Evolutionary conservation across 768 basidiomycete species (phyloP).

Genomic region (Tylopilus vinaceipallidus): DNA sequence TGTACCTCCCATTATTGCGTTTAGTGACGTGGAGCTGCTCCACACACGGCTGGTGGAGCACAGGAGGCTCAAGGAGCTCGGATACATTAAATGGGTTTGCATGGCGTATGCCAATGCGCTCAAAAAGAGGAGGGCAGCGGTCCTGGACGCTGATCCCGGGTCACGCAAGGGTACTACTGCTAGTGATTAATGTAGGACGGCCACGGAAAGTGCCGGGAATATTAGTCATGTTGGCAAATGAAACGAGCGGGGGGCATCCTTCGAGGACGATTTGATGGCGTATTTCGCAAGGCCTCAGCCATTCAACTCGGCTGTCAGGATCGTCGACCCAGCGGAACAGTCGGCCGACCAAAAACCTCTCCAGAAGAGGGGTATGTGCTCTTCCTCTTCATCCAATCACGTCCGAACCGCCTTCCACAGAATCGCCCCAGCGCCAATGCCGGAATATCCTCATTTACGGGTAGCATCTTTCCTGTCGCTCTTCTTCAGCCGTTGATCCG

Average conservation of each 20-base stretch:
- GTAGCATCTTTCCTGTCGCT: slow-evolving; percentile 39
- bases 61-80: slow-evolving; percentile 46
- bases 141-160: slow-evolving; percentile 16
- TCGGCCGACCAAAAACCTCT: slow-evolving; percentile 41
- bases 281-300: slow-evolving; percentile 65
- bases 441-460: slow-evolving; percentile 91
- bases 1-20: slow-evolving; percentile 78
- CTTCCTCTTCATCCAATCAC: neutral
- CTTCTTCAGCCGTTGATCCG: neutral
- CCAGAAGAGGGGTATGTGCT: slow-evolving; percentile 54
- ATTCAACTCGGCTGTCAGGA: slow-evolving; percentile 63
- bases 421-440: slow-evolving; percentile 76
- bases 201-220: too few relatives aligned
- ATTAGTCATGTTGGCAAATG: neutral
- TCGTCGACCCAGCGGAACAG: slow-evolving; percentile 57
- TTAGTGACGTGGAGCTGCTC: slow-evolving; percentile 73
- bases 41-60: slow-evolving; percentile 68
- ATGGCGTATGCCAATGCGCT: slow-evolving; percentile 73
- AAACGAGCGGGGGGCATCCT: slow-evolving; percentile 6
- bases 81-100: slow-evolving; percentile 69
- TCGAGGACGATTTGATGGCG: slow-evolving; percentile 45
- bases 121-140: slow-evolving; percentile 52
- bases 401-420: slow-evolving; percentile 34
- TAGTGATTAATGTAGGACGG: neutral
- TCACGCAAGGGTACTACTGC: neutral